A percentile compares a stretch with the other conserved stretches of the same genome.
These are phyloP conservation scores for Podila clonocystis DNA, from an alignment of 192 early-diverging fungal species.

Conservation along the genomic window DNA sequence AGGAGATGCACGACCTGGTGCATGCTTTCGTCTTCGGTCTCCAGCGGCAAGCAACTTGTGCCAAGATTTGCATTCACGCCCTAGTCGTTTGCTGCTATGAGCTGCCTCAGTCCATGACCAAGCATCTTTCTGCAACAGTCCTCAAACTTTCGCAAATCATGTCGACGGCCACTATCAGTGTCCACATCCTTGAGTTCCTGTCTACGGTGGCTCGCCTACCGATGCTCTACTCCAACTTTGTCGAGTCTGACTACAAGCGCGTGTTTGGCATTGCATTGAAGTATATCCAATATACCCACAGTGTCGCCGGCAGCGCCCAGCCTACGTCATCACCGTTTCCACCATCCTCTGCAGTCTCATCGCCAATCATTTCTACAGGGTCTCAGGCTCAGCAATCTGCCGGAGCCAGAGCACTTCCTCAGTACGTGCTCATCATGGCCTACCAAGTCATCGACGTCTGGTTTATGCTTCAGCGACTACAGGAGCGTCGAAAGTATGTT, in stretches of 20 bases:
- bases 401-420: constrained; percentile 64
- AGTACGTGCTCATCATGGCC: constrained; percentile 91
- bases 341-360: constrained; percentile 27
- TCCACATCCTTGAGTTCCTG: constrained; percentile 92
- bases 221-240: constrained; percentile 82
- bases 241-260: constrained; percentile 79
- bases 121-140: constrained; percentile 75
- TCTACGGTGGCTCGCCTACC: constrained; percentile 86
- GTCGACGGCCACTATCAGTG: constrained; percentile 77
- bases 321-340: constrained; percentile 12
- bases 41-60: constrained; percentile 70
- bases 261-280: constrained; percentile 93
- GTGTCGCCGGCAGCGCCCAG: constrained; percentile 29
- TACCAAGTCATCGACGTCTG: constrained; percentile 93
- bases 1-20: constrained; percentile 79
- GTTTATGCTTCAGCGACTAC: constrained; percentile 84
- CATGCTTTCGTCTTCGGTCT: constrained; percentile 80
- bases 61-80: constrained; percentile 84
- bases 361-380: constrained; percentile 9
- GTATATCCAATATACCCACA: constrained; percentile 77
- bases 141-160: constrained; percentile 85
- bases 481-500: constrained; percentile 81
- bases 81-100: constrained; percentile 84
- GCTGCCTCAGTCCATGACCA: constrained; percentile 80
- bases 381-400: constrained; percentile 6